phyloP scores from a whole-genome alignment of 805 yeast species.

The Zygosaccharomyces rouxii region DNA sequence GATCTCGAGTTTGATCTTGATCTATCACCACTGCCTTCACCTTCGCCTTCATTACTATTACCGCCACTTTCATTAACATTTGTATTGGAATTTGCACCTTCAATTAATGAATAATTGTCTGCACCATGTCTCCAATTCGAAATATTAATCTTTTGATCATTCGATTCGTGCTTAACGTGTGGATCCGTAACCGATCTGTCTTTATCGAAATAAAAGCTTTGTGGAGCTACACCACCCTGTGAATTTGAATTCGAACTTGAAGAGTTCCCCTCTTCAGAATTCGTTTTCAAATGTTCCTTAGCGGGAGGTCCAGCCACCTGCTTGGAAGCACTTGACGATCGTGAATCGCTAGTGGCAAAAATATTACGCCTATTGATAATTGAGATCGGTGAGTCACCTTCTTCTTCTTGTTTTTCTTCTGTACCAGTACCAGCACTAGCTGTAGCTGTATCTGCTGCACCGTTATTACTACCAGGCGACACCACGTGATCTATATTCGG shows the following conservation, averaged over 20 bases:
- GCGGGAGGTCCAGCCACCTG: conserved; percentile 13
- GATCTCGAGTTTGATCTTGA: conserved; percentile 2
- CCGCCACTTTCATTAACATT: background rate
- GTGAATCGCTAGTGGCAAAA: conserved; percentile 20
- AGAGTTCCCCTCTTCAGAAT: conserved; percentile 1
- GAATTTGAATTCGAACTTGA: conserved; percentile 2
- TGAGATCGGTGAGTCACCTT: conserved; percentile 18
- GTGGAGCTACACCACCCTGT: conserved; percentile 22
- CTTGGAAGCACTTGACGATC: conserved; percentile 13
- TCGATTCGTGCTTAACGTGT: conserved; percentile 17
- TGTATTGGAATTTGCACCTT: background rate
- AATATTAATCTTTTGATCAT: conserved; percentile 19
- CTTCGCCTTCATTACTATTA: background rate
- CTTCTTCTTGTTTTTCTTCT: conserved; percentile 5
- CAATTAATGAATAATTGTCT: conserved; percentile 25
- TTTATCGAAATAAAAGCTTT: conserved; percentile 23
- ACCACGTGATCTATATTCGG: conserved; percentile 11
- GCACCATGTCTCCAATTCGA: conserved; percentile 29
- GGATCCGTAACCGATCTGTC: conserved; percentile 26
- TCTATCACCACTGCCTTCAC: background rate
- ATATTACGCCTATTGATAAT: conserved; percentile 18
- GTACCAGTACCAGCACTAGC: background rate
- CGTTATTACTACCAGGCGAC: background rate
- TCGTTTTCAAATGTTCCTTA: conserved; percentile 1
- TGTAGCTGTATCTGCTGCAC: conserved; percentile 5